Evolutionary conservation across 1,284 basidiomycete species (phyloP).

Genomic region (Malassezia restricta): DNA sequence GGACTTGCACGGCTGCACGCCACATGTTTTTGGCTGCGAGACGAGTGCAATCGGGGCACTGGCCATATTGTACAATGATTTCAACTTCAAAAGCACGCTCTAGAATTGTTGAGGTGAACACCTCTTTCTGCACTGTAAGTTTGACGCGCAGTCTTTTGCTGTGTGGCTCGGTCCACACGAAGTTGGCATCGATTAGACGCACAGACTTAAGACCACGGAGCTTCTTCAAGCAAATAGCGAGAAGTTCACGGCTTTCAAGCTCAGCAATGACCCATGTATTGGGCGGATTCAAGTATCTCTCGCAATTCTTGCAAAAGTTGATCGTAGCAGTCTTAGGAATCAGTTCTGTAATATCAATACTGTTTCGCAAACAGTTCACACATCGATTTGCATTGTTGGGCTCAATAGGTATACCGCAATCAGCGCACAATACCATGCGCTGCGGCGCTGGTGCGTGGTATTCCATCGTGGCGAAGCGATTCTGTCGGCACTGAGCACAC

Average conservation of each 20-base stretch:
- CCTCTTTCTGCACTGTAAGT: constrained; percentile 96
- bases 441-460: constrained; percentile 34
- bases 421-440: constrained; percentile 47
- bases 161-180: constrained; percentile 99
- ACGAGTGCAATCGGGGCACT: constrained; percentile 84
- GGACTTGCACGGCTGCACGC: constrained; percentile 91
- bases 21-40: constrained; percentile 97
- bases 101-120: constrained; percentile 82
- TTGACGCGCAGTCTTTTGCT: constrained; percentile 84
- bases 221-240: constrained; percentile 66
- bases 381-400: constrained; percentile 94
- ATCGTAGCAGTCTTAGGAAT: constrained; percentile 95
- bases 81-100: constrained; percentile 97
- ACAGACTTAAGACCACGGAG: constrained; percentile 89
- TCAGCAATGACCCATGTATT: constrained; percentile 71
- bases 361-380: constrained; percentile 77
- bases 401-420: constrained; percentile 72
- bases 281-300: constrained; percentile 86
- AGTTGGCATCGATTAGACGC: constrained; percentile 87
- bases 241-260: constrained; percentile 81
- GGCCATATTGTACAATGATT: constrained; percentile 85
- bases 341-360: constrained; percentile 91
- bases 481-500: background rate
- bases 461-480: constrained; percentile 20
- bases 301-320: constrained; percentile 89